A percentile compares a stretch with the other conserved stretches of the same genome.
Conservation (phyloP, 177 flowering plant genomes). For the Tripterygium wilfordii region DNA sequence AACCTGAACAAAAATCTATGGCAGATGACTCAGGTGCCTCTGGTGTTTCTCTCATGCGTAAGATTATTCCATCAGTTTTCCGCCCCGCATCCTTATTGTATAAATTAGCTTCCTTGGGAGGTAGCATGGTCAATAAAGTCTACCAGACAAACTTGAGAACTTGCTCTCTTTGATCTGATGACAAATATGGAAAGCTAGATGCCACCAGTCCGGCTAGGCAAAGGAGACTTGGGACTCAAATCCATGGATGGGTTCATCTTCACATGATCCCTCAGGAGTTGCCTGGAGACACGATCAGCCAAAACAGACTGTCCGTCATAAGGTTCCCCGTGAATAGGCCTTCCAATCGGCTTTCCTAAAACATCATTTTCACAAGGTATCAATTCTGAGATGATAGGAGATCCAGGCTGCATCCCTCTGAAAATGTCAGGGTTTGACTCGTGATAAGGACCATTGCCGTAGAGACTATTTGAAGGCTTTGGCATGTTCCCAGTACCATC, state of each 20-base stretch:
- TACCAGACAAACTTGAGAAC: background rate
- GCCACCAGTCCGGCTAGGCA: constrained; percentile 34
- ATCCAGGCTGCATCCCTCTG: constrained; percentile 48
- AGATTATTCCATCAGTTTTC: constrained; percentile 1
- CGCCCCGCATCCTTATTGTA: constrained; percentile 8
- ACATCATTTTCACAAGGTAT: constrained; percentile 38
- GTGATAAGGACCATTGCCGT: constrained; percentile 38
- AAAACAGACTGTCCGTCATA: constrained; percentile 62
- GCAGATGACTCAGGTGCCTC: too few species aligned
- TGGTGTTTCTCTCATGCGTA: too few species aligned
- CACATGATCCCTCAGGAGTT: constrained; percentile 53
- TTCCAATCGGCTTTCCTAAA: constrained; percentile 47
- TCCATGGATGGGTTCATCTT: constrained; percentile 51
- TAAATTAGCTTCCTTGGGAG: constrained; percentile 6
- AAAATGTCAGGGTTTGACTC: constrained; percentile 56
- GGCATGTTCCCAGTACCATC: constrained; percentile 36
- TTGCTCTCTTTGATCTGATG: background rate
- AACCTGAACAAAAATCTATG: too few species aligned
- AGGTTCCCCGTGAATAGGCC: constrained; percentile 36
- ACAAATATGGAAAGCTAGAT: constrained; percentile 20
- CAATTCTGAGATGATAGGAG: constrained; percentile 50
- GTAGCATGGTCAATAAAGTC: constrained; percentile 1
- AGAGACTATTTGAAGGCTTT: constrained; percentile 24
- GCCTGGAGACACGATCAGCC: constrained; percentile 82
- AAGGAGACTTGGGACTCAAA: constrained; percentile 44